Base-by-base conservation (phyloP, 352 stramenopile species). In the Phytophthora sojae region DNA sequence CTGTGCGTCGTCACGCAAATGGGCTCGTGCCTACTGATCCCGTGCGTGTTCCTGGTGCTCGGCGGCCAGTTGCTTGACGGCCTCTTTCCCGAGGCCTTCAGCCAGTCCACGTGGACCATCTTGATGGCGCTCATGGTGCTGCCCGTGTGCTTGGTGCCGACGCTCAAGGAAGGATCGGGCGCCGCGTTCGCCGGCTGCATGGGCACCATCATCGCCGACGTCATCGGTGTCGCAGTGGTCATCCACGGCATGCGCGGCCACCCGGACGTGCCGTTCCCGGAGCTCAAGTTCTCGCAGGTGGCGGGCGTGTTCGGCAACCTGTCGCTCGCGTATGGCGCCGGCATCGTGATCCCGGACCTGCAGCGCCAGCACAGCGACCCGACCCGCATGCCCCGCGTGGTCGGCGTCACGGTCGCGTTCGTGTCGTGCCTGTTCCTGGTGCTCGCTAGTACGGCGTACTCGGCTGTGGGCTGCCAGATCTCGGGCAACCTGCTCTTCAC, bases 401-500 rank as follows among this genome's bases (percentile, higher is more conserved):
- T 91, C 12, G 60, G 64, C 23, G 76, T 89, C 2, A 91, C 85
- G 3, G 60, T 93, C 30, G 76, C 61, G 3, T 79, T 91, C 42
- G 71, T 88, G 37, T 90, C 85, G 21, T 47, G 64, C 14, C 64
- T 92, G 25, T 90, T 92, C 67, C 25, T 90, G 9, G 57, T 80
- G 29, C 64, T 92, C 9, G 76, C 75, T 0, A 69, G 67, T 57
- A 83, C 76, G 15, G 74, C 77, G 26, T 90, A 88, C 73, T 87
- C 80, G 44, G 76, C 76, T 2, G 72, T 89, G 4, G 85, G 85
- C 6, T 91, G 85, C 68, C 85, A 91, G 70, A 90, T 92, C 58
- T 79, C 77, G 9, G 79, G 82, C 35, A 92, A 92, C 72, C 53
- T 93, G 64, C 72, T 91, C 9, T 93, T 90, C 64, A 81, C 81